Base-by-base conservation (phyloP, 495 filamentous ascomycete species). In the Penicillium dipodomyicola region DNA sequence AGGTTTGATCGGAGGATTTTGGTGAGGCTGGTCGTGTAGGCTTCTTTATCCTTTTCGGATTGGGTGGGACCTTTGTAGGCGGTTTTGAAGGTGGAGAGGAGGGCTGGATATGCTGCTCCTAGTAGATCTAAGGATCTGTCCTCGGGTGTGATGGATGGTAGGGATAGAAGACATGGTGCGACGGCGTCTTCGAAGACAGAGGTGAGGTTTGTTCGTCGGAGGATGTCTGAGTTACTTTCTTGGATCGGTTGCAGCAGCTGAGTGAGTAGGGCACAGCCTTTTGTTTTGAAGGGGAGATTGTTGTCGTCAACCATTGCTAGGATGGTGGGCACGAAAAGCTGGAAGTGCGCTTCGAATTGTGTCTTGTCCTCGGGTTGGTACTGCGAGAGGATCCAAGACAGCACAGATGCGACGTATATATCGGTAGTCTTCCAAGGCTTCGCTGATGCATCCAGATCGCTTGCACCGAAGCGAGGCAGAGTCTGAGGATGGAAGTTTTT, bases 101-200 rank as follows among this genome's bases (percentile, higher is more conserved):
- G 73, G 7, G 84, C 84, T 14, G 80, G 77, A 45, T 93, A 96
- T 2, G 88, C 85, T 2, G 79, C 80, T 14, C 62, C 59, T 0
- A 96, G 77, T 3, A 97, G 73, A 0, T 68, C 52, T n/a, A 91
- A 56, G 2, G 88, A 87, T 52, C 90, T 87, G 0, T 78, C 65
- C 57, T 87, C 84, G 5, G 91, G 86, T 0, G 91, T 96, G 25
- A 96, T 77, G 33, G 80, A 84, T 7, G 94, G 94, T 1, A 97
- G 79, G 55, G 82, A 89, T 14, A 84, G 75, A 1, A 96, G 76
- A 23, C 81, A 84, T 1, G 91, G 90, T 56, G 85, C 80, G 11
- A 96, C 68, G 11, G 90, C 86, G 32, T 91, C 84, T 65, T 90
- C 84, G 62, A 98, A 89, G 22, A 98, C 87, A 0, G 84, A 79